Percentiles rank a stretch among this genome's conserved stretches.
Evolutionary conservation across 768 basidiomycete genomes (phyloP).

Genomic region (Cantharellus cinnabarinus): DNA sequence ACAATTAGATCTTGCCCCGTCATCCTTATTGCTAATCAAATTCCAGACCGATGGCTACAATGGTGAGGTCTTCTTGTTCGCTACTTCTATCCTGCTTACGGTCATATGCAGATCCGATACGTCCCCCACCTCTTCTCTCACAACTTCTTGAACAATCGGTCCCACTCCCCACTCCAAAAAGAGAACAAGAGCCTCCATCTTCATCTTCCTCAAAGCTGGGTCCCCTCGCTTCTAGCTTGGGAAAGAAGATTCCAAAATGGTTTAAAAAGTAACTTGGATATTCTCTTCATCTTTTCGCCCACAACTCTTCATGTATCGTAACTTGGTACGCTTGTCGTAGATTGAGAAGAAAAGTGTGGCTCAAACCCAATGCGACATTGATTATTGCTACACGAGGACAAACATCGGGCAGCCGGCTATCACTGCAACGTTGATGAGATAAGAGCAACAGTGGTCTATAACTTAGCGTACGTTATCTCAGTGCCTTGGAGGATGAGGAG

Average conservation of each 20-base stretch:
- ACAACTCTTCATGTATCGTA: too few species aligned
- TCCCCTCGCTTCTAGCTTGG: conserved; percentile 10
- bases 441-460: too few species aligned
- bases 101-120: conserved; percentile 24
- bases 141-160: conserved; percentile 36
- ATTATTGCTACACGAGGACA: too few species aligned
- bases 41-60: conserved; percentile 59
- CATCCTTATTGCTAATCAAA: conserved; percentile 52
- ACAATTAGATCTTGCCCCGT: conserved; percentile 59
- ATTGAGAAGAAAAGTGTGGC: too few species aligned
- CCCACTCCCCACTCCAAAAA: conserved; percentile 40
- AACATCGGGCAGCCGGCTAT: too few species aligned
- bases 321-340: too few species aligned
- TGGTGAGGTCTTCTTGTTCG: conserved; percentile 20
- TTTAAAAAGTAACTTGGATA: conserved; percentile 26
- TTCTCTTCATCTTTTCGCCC: too few species aligned
- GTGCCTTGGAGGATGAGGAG: background rate
- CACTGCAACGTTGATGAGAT: too few species aligned
- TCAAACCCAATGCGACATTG: too few species aligned
- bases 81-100: background rate
- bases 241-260: conserved; percentile 62
- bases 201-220: background rate
- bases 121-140: conserved; percentile 43
- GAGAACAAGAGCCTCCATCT: conserved; percentile 13
- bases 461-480: too few species aligned